Percentiles rank a stretch among this genome's conserved stretches.
phyloP scores from a whole-genome alignment of 129 eudicot species.

The Gnaphalium uliginosum region DNA sequence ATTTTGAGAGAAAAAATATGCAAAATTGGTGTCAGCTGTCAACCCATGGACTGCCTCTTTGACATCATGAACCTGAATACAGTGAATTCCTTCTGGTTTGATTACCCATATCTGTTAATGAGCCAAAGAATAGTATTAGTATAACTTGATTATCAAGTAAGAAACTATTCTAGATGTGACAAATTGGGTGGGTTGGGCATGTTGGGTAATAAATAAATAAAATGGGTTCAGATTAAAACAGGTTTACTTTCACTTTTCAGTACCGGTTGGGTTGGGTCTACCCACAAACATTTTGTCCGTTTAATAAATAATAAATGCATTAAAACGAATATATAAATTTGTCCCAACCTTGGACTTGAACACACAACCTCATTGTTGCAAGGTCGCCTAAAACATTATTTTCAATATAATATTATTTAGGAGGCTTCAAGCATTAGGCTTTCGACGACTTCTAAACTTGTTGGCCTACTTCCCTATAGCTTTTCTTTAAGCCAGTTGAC shows the following conservation, averaged over 20 bases:
- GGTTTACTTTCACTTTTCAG: not conserved
- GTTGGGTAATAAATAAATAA: not conserved
- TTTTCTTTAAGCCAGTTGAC: not conserved
- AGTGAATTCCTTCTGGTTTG: constrained; percentile 71
- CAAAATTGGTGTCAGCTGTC: constrained; percentile 55
- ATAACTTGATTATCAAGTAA: not conserved
- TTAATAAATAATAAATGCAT: not conserved
- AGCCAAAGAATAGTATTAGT: not conserved
- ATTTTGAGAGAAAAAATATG: constrained; percentile 66
- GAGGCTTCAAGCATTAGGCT: not conserved
- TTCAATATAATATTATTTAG: not conserved
- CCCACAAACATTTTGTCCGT: not conserved
- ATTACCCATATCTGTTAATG: constrained; percentile 62
- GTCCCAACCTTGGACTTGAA: no score
- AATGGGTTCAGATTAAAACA: not conserved
- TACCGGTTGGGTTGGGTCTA: not conserved
- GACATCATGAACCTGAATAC: constrained; percentile 73
- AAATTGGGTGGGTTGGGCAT: not conserved
- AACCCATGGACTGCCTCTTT: constrained; percentile 62
- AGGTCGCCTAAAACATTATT: no score
- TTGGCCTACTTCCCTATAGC: not conserved
- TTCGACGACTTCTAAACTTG: not conserved
- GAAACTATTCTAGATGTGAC: not conserved
- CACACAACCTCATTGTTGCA: no score
- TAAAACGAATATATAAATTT: no score